Evolutionary conservation across 306 rosid species (phyloP), one percentile per base, ranked within the genome.

Genomic region (Lathyrus sativus): DNA sequence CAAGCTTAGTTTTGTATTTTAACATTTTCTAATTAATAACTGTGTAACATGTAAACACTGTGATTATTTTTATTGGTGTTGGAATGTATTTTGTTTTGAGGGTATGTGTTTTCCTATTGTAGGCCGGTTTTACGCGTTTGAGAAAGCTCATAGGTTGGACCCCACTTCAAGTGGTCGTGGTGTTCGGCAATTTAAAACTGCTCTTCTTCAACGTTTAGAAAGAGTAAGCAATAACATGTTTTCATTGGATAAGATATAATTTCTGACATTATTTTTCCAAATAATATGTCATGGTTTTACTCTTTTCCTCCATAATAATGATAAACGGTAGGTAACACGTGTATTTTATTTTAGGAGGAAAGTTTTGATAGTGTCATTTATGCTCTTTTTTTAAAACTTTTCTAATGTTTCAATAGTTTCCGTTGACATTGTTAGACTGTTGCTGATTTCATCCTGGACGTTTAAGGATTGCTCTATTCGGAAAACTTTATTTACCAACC

Each of bases 161-260:
- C 98, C 98, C 4, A 88, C 96, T 55, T 93, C 98, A 42, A 93
- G 92, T 31, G 98, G 98, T 50, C 96, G 98, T 43, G 98, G 98
- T 74, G 98, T 93, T 60, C 91, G 98, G 11, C 98, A 93, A 77
- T 93, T 93, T 72, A 93, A 93, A 79, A 93, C 98, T 31, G 93
- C 96, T 18, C 96, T 93, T 41, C 98, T 93, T 78, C 98, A 93
- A 63, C 91, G 98, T 42, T 91, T 93, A 22, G 98, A 90, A 85
- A 78, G 97, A 88, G 98, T 93, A 75, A 82, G 85, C 26, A 44
- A 41, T 59, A 11, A 14, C 44, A 10, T 66, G 28, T 48, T 64
- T 56, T 33, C 55, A 31, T 10, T 57, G 42, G 9, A 33, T 33
- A 33, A 33, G 38, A 33, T 33, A 33, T 33, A 6, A 5, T 6